Evolutionary conservation across 805 yeast genomes (phyloP).

Genomic region (Starmerella stigmatis): DNA sequence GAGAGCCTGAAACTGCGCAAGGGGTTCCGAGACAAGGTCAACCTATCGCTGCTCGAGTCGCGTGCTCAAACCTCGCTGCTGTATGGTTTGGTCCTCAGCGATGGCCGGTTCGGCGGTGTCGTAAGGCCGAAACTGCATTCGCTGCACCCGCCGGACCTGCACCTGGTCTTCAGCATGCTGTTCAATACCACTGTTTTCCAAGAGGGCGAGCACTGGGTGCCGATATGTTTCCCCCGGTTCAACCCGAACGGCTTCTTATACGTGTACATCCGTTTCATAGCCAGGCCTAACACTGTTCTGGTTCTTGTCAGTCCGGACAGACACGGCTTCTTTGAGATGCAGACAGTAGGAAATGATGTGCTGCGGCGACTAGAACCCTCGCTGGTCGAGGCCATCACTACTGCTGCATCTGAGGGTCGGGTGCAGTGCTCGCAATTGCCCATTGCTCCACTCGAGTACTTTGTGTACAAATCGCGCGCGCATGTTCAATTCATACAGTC

Average conservation of each 20-base stretch:
- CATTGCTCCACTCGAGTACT: constrained; percentile 57
- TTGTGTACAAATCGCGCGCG: constrained; percentile 61
- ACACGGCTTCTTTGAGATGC: constrained; percentile 67
- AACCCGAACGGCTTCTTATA: constrained; percentile 81
- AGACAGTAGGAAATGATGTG: constrained; percentile 47
- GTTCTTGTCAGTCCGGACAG: constrained; percentile 57
- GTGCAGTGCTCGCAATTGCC: constrained; percentile 33
- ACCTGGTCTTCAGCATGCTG: constrained; percentile 60
- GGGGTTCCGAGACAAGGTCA: constrained; percentile 47
- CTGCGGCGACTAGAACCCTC: constrained; percentile 32
- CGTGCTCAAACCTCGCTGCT: constrained; percentile 45
- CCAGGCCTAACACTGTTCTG: constrained; percentile 32
- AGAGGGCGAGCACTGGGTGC: constrained; percentile 74
- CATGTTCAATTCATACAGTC: constrained; percentile 54
- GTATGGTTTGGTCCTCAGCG: constrained; percentile 64
- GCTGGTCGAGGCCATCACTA: constrained; percentile 31
- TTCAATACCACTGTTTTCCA: constrained; percentile 46
- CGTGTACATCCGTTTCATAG: constrained; percentile 59
- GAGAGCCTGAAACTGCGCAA: constrained; percentile 53
- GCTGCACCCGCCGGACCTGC: constrained; percentile 71
- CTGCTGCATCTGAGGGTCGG: constrained; percentile 17
- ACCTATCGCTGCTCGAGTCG: constrained; percentile 42
- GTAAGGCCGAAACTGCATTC: constrained; percentile 70
- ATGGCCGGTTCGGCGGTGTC: constrained; percentile 55
- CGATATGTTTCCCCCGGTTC: constrained; percentile 83